Base-by-base conservation (phyloP, 2,329 filamentous ascomycete species). In the Aspergillus ochraceus region DNA sequence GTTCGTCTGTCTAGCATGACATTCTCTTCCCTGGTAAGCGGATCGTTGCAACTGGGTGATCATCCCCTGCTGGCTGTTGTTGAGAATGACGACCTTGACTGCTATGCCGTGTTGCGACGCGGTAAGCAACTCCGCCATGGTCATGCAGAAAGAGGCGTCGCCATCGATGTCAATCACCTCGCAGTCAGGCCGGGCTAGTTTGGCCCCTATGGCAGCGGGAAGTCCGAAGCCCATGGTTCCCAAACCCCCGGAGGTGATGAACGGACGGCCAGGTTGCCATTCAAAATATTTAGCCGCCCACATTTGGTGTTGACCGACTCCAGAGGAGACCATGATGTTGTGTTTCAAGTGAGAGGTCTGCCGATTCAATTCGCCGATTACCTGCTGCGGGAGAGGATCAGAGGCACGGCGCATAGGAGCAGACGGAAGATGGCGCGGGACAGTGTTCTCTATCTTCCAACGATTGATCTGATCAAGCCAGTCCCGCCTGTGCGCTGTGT, bases 301-400 rank as follows among this genome's bases (percentile, higher is more conserved):
- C 94, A 97, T 97, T 77, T 97, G 93, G 80, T 97, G 93, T 78
- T 97, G 93, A 32, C 94, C 93, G 6, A 97, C 94, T 75, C 93
- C 93, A 1, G 93, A 97, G 2, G 92, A 80, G 72, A 98, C 94
- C 71, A 95, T 87, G 11, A 91, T 96, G 64, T 87, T 81, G 49
- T 92, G 80, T 76, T 96, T 94, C 66, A 88, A 86, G 69, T 89
- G 74, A 8, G 86, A 86, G 0, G 90, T 94, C 63, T 96, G 79
- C 56, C 91, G 85, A 73, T 90, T 94, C 14, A 97, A 86, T 76
- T 90, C 91, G 77, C 93, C 88, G 60, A 97, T 93, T 66, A 97
- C 80, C 49, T 90, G 88, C 79, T 98, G 94, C 2, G 94, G 94
- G 49, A 50, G 46, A 14, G 29, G 32, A 9, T 47, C 32, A n/a